These are phyloP conservation scores for Diplodia scrobiculata DNA, from an alignment of 2,329 filamentous ascomycete genomes.

Conservation along the genomic window DNA sequence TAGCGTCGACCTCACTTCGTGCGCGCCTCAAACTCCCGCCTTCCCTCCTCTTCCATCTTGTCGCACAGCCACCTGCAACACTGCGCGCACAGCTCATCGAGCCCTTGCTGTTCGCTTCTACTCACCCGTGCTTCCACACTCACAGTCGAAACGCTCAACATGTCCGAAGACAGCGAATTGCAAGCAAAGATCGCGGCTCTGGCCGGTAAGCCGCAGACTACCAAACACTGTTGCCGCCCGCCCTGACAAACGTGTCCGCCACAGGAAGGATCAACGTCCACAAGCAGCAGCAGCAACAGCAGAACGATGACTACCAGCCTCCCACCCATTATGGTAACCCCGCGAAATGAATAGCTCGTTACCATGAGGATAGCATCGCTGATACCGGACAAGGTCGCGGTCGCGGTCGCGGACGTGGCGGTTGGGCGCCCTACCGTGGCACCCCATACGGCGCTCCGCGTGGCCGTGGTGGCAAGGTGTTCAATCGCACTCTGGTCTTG, in stretches of 20 bases:
- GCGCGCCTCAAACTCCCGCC: not conserved
- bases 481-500: slow-evolving; percentile 66
- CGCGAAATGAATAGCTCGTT: slow-evolving; percentile 46
- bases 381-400: slow-evolving; percentile 29
- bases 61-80: slow-evolving; percentile 13
- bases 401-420: slow-evolving; percentile 29
- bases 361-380: slow-evolving; percentile 24
- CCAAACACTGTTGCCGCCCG: slow-evolving; percentile 26
- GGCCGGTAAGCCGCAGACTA: slow-evolving; percentile 52
- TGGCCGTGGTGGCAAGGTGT: slow-evolving; percentile 44
- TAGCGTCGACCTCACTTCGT: slow-evolving; percentile 10
- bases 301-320: slow-evolving; percentile 48
- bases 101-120: not conserved
- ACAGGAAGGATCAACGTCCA: slow-evolving; percentile 78
- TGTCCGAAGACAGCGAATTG: slow-evolving; percentile 60
- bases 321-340: slow-evolving; percentile 29
- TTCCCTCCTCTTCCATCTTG: not conserved
- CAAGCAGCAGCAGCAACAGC: slow-evolving; percentile 55
- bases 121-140: not conserved
- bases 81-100: not conserved
- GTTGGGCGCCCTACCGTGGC: slow-evolving; percentile 39
- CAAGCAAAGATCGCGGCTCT: slow-evolving; percentile 60
- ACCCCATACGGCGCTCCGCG: slow-evolving; percentile 35
- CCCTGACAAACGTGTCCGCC: slow-evolving; percentile 3
- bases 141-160: slow-evolving; percentile 32